Conservation (phyloP, 805 yeast species). For the Schwanniomyces yamadae region DNA sequence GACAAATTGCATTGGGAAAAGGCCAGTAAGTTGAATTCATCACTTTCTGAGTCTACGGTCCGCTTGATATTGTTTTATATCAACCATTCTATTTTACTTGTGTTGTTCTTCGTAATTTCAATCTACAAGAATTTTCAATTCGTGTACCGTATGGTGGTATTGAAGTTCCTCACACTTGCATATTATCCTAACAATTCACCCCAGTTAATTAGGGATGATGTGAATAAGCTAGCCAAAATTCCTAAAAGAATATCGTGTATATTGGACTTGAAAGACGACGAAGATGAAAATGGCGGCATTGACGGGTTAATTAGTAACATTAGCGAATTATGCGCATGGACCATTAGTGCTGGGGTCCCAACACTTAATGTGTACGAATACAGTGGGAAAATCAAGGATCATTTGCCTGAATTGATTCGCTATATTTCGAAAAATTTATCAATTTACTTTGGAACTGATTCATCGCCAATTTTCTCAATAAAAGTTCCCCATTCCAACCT, state of each 20-base stretch:
- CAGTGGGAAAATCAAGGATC: slow-evolving; percentile 62
- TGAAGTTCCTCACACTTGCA: slow-evolving; percentile 59
- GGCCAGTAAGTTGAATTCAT: too few relatives aligned
- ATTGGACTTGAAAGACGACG: slow-evolving; percentile 68
- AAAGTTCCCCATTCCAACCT: slow-evolving; percentile 67
- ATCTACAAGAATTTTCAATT: slow-evolving; percentile 53
- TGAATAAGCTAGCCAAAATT: slow-evolving; percentile 64
- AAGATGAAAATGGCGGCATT: slow-evolving; percentile 86
- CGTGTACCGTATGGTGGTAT: slow-evolving; percentile 48
- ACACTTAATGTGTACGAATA: slow-evolving; percentile 74
- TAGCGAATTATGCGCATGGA: slow-evolving; percentile 82
- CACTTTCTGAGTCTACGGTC: not conserved
- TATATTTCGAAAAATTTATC: slow-evolving; percentile 59
- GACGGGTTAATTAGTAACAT: slow-evolving; percentile 77
- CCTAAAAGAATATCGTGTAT: slow-evolving; percentile 78
- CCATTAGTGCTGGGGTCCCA: slow-evolving; percentile 82
- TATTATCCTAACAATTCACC: slow-evolving; percentile 76
- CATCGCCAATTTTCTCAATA: slow-evolving; percentile 60
- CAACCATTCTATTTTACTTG: slow-evolving; percentile 50
- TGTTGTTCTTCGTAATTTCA: slow-evolving; percentile 56
- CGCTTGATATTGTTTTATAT: slow-evolving; percentile 15
- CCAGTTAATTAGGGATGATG: slow-evolving; percentile 81
- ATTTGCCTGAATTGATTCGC: slow-evolving; percentile 51
- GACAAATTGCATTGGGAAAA: not conserved
- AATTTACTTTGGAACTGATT: slow-evolving; percentile 70